A percentile compares a stretch with the other conserved stretches of the same genome.
These are phyloP conservation scores for Moringa oleifera DNA, from an alignment of 345 rosid genomes.

Conservation along the genomic window DNA sequence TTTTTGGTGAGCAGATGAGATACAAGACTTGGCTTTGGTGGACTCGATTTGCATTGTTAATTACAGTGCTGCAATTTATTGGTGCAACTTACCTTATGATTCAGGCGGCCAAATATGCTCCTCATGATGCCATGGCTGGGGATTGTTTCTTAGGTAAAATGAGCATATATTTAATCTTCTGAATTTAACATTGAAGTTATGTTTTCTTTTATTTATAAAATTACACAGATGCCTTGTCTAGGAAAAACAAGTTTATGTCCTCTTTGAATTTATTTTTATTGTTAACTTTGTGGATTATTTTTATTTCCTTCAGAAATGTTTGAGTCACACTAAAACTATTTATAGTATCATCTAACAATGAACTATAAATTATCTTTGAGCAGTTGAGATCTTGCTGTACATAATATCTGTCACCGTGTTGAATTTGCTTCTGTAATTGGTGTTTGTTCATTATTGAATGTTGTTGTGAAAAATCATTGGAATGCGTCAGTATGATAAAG, in stretches of 20 bases:
- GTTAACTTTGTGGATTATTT: background rate
- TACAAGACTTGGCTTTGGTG: conserved; percentile 87
- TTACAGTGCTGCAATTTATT: conserved; percentile 56
- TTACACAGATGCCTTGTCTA: no score
- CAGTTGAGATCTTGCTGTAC: background rate
- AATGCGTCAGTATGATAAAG: background rate
- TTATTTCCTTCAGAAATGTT: background rate
- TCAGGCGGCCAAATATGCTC: conserved; percentile 38
- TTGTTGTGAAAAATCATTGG: background rate
- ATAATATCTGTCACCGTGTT: no score
- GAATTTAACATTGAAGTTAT: no score
- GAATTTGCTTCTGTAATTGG: no score
- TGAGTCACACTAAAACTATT: no score
- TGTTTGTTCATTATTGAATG: no score
- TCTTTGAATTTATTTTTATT: no score
- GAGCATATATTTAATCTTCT: conserved; percentile 13
- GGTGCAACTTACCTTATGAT: conserved; percentile 60
- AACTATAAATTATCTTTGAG: background rate
- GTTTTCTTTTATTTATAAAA: no score
- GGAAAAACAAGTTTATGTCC: no score
- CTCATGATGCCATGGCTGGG: conserved; percentile 37
- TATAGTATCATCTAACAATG: background rate
- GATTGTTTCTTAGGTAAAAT: conserved; percentile 58
- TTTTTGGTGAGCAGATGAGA: conserved; percentile 41
- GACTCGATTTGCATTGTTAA: conserved; percentile 53